Conservation (phyloP, 2,329 filamentous ascomycete genomes). For the Ophiocordyceps camponoti-floridani region DNA sequence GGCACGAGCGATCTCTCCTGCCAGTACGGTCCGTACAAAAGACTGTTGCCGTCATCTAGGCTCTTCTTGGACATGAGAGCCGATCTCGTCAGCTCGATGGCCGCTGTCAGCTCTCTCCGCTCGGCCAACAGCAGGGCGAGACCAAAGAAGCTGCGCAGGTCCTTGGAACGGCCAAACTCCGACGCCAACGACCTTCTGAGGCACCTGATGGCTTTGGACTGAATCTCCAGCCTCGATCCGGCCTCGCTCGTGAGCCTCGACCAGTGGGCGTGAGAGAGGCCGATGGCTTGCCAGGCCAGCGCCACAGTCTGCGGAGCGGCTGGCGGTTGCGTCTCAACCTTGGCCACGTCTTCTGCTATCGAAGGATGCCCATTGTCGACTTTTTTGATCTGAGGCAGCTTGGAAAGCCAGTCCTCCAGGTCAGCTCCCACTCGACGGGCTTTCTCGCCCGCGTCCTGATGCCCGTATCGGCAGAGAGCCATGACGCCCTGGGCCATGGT, state of each 20-base stretch:
- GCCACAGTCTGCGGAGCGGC: constrained; percentile 47
- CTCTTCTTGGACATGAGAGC: constrained; percentile 47
- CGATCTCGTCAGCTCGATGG: constrained; percentile 66
- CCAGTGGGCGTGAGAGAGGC: constrained; percentile 75
- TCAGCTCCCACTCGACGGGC: constrained; percentile 52
- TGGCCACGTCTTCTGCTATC: constrained; percentile 11
- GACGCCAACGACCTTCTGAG: constrained; percentile 56
- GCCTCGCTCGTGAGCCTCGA: constrained; percentile 66
- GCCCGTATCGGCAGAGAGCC: constrained; percentile 69
- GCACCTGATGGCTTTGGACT: constrained; percentile 58
- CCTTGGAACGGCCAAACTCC: constrained; percentile 45
- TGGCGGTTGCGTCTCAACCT: constrained; percentile 17
- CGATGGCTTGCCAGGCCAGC: constrained; percentile 66
- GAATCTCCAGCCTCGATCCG: constrained; percentile 50
- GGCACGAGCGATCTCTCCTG: constrained; percentile 53
- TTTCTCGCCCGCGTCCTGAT: constrained; percentile 56
- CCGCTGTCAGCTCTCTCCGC: constrained; percentile 59
- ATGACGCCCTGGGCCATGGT: constrained; percentile 68
- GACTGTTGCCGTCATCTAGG: constrained; percentile 22
- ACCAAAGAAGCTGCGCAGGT: constrained; percentile 63
- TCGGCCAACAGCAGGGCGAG: constrained; percentile 78
- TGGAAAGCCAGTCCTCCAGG: constrained; percentile 59
- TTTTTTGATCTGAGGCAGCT: constrained; percentile 22
- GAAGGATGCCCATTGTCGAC: constrained; percentile 10
- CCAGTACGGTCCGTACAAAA: constrained; percentile 32